Percentiles rank a stretch among this genome's conserved stretches.
Conservation (phyloP, 306 rosid genomes). For the Cucurbita maxima region DNA sequence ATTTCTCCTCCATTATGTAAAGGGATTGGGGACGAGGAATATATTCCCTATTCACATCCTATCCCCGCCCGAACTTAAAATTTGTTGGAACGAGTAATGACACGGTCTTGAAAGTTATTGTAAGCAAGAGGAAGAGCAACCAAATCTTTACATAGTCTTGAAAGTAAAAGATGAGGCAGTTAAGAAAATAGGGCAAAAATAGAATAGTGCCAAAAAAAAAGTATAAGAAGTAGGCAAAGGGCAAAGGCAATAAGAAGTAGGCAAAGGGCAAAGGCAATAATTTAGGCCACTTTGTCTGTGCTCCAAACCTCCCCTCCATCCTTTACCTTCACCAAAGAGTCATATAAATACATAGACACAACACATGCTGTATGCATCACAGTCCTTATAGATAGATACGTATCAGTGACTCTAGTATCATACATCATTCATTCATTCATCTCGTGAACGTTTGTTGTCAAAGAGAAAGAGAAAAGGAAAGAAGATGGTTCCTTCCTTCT, state of each 20-base stretch:
- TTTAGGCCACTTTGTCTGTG: slow-evolving; percentile 1
- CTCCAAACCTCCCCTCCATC: neutral
- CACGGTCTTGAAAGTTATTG: neutral
- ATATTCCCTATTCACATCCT: too few relatives aligned
- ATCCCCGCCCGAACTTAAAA: too few relatives aligned
- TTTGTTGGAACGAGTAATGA: too few relatives aligned
- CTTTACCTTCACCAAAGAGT: neutral
- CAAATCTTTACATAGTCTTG: neutral
- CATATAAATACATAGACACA: neutral
- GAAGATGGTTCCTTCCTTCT: neutral
- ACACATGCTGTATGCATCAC: neutral
- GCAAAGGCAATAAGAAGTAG: neutral
- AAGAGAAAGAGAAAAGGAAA: neutral
- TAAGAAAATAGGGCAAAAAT: neutral
- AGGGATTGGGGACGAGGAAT: too few relatives aligned
- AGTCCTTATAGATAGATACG: neutral
- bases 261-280: neutral
- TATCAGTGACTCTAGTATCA: neutral
- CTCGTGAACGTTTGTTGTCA: neutral
- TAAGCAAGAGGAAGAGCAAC: neutral
- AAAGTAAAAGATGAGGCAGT: neutral
- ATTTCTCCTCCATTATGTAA: too few relatives aligned
- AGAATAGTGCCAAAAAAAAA: slow-evolving; percentile 2
- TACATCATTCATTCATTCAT: neutral
- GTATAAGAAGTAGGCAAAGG: slow-evolving; percentile 1